Base-by-base conservation (phyloP, 2,329 filamentous ascomycete genomes). In the Diplocarpon rosae region DNA sequence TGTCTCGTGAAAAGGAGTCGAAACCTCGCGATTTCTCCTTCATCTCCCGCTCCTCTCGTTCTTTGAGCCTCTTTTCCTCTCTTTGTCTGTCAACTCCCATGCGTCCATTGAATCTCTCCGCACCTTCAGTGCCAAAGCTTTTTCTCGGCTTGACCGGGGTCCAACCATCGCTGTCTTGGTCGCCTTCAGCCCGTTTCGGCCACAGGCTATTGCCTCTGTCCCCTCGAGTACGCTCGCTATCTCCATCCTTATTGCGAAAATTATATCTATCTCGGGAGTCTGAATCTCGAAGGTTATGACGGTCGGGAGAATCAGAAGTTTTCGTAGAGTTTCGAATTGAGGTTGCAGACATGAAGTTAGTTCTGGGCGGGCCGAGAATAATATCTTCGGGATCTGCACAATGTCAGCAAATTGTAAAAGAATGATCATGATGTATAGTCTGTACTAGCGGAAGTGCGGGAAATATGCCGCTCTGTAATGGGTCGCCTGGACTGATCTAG, bases 291-390 rank as follows among this genome's bases (percentile, higher is more conserved):
- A 71, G 69, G 42, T 65, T 62, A 17, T 64, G 47, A 33, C 67
- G 64, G 47, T 71, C 69, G 16, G 63, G 62, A 38, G 63, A 56
- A 46, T 72, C 69, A 45, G 67, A 62, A 1, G 49, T 48, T 49
- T 60, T 62, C 24, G 46, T 58, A 62, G 49, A 34, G 47, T 56
- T 62, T 52, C 76, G 72, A 42, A 70, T 64, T 28, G 75, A 69
- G 47, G 83, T 85, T 16, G 82, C 75, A 1, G 88, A 93, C 42
- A 85, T 78, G 63, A 95, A 95, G 36, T 79, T 78, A 37, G 79
- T 85, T 63, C 85, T 85, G 1, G 88, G 85, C 15, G 88, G 88
- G 12, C 85, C 88, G 46, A 95, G 82, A 47, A 92, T 75, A 46
- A 93, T 83, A 52, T 93, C 87, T 56, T 94, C 89, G 57, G 76